These are phyloP conservation scores for Phytopythium kandeliae DNA, from an alignment of 352 stramenopile genomes.

Conservation along the genomic window DNA sequence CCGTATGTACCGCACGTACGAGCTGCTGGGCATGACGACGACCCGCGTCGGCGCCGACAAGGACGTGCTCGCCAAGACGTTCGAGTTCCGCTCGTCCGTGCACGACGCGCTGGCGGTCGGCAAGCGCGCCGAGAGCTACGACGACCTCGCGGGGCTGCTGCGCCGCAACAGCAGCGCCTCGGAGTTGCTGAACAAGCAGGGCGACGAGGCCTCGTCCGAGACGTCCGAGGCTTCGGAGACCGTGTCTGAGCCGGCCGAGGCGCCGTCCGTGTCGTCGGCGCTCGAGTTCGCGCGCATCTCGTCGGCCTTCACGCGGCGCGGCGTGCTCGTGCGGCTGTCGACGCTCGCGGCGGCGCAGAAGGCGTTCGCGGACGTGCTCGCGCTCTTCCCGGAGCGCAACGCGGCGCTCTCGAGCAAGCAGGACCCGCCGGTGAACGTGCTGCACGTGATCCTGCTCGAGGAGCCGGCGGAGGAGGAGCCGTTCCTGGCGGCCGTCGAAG, in stretches of 20 bases:
- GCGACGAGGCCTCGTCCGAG: conserved; percentile 11
- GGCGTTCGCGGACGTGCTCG: conserved; percentile 60
- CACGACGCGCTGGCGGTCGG: conserved; percentile 75
- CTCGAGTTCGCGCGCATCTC: conserved; percentile 77
- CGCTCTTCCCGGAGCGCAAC: conserved; percentile 61
- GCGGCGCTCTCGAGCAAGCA: conserved; percentile 65
- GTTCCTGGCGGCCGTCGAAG: conserved; percentile 49
- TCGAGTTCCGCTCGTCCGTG: conserved; percentile 80
- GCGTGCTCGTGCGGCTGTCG: conserved; percentile 86
- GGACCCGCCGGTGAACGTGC: conserved; percentile 72
- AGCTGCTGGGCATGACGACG: conserved; percentile 82
- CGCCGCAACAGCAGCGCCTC: conserved; percentile 54
- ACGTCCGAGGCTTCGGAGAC: neutral
- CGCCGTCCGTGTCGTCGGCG: conserved; percentile 18
- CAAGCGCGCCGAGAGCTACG: conserved; percentile 75
- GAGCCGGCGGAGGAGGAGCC: conserved; percentile 51
- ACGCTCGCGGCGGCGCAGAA: conserved; percentile 75
- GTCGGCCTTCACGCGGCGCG: conserved; percentile 58
- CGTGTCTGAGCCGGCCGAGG: no score
- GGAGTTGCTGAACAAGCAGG: conserved; percentile 20
- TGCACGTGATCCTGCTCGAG: conserved; percentile 76
- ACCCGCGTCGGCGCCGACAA: conserved; percentile 23
- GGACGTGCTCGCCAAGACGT: conserved; percentile 78
- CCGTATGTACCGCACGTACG: conserved; percentile 84
- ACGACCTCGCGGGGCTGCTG: conserved; percentile 69